Conservation (phyloP, 2,329 filamentous ascomycete species). For the Calycina herbarum region DNA sequence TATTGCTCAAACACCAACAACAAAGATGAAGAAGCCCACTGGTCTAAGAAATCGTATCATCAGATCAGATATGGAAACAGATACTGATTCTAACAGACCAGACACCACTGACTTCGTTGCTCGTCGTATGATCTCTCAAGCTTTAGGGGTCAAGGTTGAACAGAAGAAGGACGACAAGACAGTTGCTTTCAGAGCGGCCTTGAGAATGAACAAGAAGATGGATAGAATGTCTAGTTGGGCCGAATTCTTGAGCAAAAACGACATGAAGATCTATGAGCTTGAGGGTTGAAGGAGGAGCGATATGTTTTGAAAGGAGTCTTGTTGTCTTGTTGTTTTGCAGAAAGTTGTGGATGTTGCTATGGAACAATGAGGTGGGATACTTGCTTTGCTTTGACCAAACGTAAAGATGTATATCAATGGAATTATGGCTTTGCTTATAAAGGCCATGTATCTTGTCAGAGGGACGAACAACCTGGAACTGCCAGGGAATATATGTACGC, state of each 20-base stretch:
- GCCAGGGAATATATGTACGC: too few relatives aligned
- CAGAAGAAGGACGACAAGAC: slow-evolving; percentile 16
- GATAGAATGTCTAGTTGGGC: slow-evolving; percentile 1
- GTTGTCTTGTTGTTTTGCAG: neutral
- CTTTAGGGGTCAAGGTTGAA: slow-evolving; percentile 12
- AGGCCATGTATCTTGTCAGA: too few relatives aligned
- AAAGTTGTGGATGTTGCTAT: neutral
- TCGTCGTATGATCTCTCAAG: slow-evolving; percentile 14
- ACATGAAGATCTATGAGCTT: neutral
- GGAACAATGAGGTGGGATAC: neutral
- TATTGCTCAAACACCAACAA: neutral
- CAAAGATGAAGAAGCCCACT: neutral
- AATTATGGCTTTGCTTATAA: too few relatives aligned
- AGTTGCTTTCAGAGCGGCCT: neutral
- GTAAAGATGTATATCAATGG: too few relatives aligned
- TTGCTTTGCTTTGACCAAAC: neutral
- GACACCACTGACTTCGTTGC: slow-evolving; percentile 17
- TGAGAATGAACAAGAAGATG: slow-evolving; percentile 5
- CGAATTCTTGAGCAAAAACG: neutral
- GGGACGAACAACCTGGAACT: too few relatives aligned
- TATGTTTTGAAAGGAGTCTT: neutral
- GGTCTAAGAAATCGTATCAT: neutral
- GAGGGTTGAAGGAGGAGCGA: neutral
- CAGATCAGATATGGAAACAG: neutral
- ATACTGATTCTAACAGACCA: slow-evolving; percentile 10